phyloP scores from a whole-genome alignment of 108 stramenopile species.

The Pseudonitzschia pungens region DNA sequence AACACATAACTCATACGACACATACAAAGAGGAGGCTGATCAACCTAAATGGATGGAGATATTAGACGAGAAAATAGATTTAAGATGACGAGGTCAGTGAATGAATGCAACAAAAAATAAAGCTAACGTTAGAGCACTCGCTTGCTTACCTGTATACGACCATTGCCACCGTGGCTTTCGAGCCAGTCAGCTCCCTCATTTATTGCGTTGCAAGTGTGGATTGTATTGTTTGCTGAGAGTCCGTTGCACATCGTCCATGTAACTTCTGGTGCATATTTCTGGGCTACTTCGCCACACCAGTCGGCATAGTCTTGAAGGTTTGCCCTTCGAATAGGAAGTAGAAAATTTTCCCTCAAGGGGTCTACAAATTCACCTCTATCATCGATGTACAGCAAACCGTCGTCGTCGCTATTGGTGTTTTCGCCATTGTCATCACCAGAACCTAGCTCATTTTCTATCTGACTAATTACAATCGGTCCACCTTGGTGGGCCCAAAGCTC shows the following conservation, averaged over 20 bases:
- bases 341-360: neutral
- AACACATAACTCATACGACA: neutral
- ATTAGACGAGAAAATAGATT: neutral
- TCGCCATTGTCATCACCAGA: constrained; percentile 34
- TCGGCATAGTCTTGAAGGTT: constrained; percentile 60
- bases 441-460: constrained; percentile 71
- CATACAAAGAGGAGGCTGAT: constrained; percentile 52
- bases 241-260: constrained; percentile 74
- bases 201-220: constrained; percentile 67
- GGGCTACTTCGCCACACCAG: constrained; percentile 50
- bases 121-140: neutral
- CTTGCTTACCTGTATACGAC: constrained; percentile 35
- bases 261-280: constrained; percentile 40
- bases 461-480: constrained; percentile 59
- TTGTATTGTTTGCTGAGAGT: constrained; percentile 43
- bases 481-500: constrained; percentile 51
- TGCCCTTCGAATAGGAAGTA: constrained; percentile 16
- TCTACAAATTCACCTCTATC: constrained; percentile 23
- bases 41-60: constrained; percentile 14
- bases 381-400: constrained; percentile 20
- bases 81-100: neutral
- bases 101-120: neutral
- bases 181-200: constrained; percentile 42
- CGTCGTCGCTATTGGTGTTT: neutral
- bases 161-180: constrained; percentile 50